Percentiles rank a stretch among this genome's conserved stretches.
These are phyloP conservation scores for Thraustotheca clavata DNA, from an alignment of 352 stramenopile species.

Conservation along the genomic window DNA sequence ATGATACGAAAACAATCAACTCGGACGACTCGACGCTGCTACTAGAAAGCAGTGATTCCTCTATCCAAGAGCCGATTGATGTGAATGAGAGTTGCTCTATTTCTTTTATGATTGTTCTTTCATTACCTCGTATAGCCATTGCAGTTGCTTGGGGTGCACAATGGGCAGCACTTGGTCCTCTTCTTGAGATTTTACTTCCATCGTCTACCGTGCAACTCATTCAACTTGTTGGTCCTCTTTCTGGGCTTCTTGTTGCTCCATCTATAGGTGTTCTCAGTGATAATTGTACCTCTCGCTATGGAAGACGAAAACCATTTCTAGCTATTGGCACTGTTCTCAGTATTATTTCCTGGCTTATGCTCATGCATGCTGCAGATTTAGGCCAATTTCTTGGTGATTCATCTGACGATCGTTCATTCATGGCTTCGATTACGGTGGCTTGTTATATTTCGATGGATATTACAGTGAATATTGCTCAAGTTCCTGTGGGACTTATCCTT, in stretches of 20 bases:
- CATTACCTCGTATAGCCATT: conserved; percentile 43
- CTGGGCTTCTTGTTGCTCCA: conserved; percentile 36
- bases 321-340: conserved; percentile 52
- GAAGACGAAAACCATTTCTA: conserved; percentile 55
- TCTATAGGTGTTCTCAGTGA: conserved; percentile 64
- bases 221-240: conserved; percentile 41
- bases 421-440: conserved; percentile 45
- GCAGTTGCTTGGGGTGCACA: conserved; percentile 49
- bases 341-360: conserved; percentile 54
- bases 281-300: conserved; percentile 38
- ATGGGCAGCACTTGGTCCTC: conserved; percentile 41
- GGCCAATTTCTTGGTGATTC: conserved; percentile 52
- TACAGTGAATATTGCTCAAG: conserved; percentile 72
- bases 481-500: conserved; percentile 56
- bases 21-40: too few species aligned
- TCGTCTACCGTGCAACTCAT: conserved; percentile 45
- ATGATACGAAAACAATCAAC: too few species aligned
- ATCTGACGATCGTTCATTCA: conserved; percentile 33
- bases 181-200: conserved; percentile 40
- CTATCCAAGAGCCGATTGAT: too few species aligned
- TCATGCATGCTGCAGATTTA: conserved; percentile 59
- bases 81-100: background rate
- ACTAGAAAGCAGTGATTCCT: too few species aligned
- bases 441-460: conserved; percentile 83
- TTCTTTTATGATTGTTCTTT: conserved; percentile 28